Evolutionary conservation across 768 basidiomycete genomes (phyloP), one percentile per base, ranked within the genome.

Genomic region (Peribolospora baueri): DNA sequence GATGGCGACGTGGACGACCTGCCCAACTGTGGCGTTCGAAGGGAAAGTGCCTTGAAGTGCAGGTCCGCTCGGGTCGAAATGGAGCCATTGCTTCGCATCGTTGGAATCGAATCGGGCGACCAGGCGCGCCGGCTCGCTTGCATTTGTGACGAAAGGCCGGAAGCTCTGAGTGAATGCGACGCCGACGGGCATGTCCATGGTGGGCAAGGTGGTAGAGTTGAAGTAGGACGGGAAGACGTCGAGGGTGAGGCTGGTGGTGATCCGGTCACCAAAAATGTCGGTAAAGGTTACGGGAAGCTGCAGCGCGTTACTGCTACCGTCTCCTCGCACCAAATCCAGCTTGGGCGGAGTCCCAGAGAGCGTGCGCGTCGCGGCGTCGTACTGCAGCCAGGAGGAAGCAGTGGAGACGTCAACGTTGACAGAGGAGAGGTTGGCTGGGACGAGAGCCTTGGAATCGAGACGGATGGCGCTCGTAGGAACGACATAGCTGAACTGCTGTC

Each of bases 221-320:
- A 93, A 91, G 65, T 76, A 82, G 3, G 84, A 81, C 3, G 80
- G 74, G 7, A 80, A 76, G 25, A 84, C 65, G 38, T 75, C 75
- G 58, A 95, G 62, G 2, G 75, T 70, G 42, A 90, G 70, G 58
- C 72, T 77, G 14, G 80, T 77, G 14, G 71, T 67, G 56, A 84
- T 60, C 0, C 75, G 74, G 65, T 86, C 80, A 62, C 82, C 60
- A 50, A 80, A 78, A 13, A 70, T 65, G 2, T 82, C 74, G 25
- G 68, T 74, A 46, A 93, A 63, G 38, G 68, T 75, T 40, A 82
- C 74, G 8, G 79, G 76, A n/a, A 85, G 70, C 3, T 65, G 58
- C 25, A 68, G 67, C 46, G 64, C 70, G 7, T 67, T 60, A 7
- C 65, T 54, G 58, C 56, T 50, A 57, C 64, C 38, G 69, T 62